Evolutionary conservation across 352 stramenopile species (phyloP).

Genomic region (Phytophthora agathidicida): DNA sequence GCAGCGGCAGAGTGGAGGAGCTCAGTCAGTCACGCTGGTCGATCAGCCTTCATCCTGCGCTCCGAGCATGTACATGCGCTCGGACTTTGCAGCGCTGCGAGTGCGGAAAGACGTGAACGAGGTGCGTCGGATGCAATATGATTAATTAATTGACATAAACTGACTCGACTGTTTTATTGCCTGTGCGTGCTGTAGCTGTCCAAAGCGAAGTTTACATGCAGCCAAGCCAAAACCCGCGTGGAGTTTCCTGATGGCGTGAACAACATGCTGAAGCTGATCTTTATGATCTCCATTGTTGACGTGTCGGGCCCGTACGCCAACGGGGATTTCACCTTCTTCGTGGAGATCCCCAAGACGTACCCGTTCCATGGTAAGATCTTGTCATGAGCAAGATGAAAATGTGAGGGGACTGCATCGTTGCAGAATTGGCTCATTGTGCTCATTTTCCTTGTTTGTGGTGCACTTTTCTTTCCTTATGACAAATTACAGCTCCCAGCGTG

Average conservation of each 20-base stretch:
- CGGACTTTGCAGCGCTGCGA: conserved; percentile 77
- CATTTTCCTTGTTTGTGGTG: conserved; percentile 5
- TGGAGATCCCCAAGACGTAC: conserved; percentile 89
- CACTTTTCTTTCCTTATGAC: background rate
- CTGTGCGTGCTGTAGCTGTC: conserved; percentile 54
- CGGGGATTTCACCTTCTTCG: conserved; percentile 86
- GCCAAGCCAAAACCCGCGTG: conserved; percentile 76
- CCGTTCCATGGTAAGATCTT: conserved; percentile 74
- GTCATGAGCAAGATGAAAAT: background rate
- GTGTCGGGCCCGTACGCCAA: conserved; percentile 79
- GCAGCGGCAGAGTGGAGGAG: background rate
- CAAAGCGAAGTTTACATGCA: conserved; percentile 84
- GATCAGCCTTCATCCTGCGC: conserved; percentile 7
- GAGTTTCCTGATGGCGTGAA: conserved; percentile 84
- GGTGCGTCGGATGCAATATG: conserved; percentile 29
- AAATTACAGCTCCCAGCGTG: conserved; percentile 64
- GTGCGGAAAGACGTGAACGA: conserved; percentile 90
- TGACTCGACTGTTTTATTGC: conserved; percentile 2
- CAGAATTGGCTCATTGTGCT: background rate
- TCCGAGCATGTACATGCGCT: conserved; percentile 68
- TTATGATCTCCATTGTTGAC: conserved; percentile 82
- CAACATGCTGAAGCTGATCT: conserved; percentile 85
- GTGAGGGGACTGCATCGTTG: background rate
- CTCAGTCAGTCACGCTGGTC: conserved; percentile 2
- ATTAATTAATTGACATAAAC: background rate